A percentile compares a stretch with the other conserved stretches of the same genome.
Conservation (phyloP, 305 asterid species). For the Fraxinus angustifolia region DNA sequence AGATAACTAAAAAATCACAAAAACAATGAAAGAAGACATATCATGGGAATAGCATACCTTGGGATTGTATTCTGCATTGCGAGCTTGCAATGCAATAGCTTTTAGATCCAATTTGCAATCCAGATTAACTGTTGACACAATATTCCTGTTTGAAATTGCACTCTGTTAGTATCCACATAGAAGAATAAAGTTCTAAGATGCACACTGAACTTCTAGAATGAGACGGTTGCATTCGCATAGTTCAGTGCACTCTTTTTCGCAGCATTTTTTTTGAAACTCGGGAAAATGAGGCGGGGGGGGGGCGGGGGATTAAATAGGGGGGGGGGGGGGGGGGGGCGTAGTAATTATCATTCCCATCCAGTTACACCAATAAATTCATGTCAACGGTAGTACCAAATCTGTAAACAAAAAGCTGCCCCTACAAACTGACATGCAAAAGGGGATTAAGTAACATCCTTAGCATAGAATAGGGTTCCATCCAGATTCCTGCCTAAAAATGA, state of each 20-base stretch:
- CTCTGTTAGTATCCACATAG: background rate
- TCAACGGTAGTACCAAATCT: background rate
- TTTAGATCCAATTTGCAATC: slow-evolving; percentile 78
- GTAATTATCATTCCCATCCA: background rate
- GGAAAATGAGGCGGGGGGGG: background rate
- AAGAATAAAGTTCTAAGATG: background rate
- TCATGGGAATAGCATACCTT: slow-evolving; percentile 36
- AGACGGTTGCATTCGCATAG: background rate
- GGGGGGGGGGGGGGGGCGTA: background rate
- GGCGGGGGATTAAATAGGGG: no score
- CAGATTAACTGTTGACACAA: slow-evolving; percentile 73
- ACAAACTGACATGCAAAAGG: background rate
- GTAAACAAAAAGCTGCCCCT: background rate
- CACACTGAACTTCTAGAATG: background rate
- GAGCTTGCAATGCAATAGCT: slow-evolving; percentile 75
- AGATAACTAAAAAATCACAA: background rate
- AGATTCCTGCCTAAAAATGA: background rate
- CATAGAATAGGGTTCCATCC: background rate
- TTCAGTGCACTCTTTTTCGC: background rate
- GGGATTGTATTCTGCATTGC: slow-evolving; percentile 79
- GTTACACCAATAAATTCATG: background rate
- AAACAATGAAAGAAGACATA: background rate
- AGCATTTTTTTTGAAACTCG: background rate
- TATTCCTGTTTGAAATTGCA: slow-evolving; percentile 44
- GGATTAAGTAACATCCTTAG: background rate